Percentiles rank a stretch among this genome's conserved stretches.
phyloP scores from a whole-genome alignment of 2,329 filamentous ascomycete species.

The Boeremia lycopersici region DNA sequence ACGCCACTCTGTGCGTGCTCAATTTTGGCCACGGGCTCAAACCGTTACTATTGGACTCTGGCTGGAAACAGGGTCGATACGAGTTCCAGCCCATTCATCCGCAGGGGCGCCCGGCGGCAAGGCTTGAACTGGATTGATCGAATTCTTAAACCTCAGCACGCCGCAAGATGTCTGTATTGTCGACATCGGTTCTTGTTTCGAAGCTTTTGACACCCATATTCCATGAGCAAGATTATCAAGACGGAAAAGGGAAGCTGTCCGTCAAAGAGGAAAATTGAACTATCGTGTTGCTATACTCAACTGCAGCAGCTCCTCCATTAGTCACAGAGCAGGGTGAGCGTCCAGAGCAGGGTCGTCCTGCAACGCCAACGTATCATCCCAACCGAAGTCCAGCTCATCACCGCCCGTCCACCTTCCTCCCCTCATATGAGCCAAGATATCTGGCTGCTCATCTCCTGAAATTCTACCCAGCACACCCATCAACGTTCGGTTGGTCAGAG shows the following conservation, averaged over 20 bases:
- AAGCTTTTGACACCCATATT: no score
- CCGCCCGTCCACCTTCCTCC: background rate
- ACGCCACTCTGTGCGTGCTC: conserved; percentile 18
- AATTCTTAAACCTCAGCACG: no score
- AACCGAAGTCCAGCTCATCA: background rate
- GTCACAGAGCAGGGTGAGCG: no score
- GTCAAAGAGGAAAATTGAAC: no score
- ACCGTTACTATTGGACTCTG: conserved; percentile 22
- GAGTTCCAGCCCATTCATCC: conserved; percentile 21
- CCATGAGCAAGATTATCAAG: no score
- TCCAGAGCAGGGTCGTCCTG: no score
- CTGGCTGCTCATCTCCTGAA: background rate
- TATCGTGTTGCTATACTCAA: no score
- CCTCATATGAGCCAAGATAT: background rate
- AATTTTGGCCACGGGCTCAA: conserved; percentile 33
- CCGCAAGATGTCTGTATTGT: no score
- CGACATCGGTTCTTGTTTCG: no score
- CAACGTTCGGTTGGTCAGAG: background rate
- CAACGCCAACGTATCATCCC: background rate
- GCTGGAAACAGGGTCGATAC: conserved; percentile 11
- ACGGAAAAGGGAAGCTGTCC: no score
- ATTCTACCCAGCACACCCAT: background rate
- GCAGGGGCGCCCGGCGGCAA: conserved; percentile 12
- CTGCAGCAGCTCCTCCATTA: no score
- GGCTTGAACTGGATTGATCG: conserved; percentile 15